Conservation (phyloP, 2,329 filamentous ascomycete species). For the Hymenoscyphus infarciens region DNA sequence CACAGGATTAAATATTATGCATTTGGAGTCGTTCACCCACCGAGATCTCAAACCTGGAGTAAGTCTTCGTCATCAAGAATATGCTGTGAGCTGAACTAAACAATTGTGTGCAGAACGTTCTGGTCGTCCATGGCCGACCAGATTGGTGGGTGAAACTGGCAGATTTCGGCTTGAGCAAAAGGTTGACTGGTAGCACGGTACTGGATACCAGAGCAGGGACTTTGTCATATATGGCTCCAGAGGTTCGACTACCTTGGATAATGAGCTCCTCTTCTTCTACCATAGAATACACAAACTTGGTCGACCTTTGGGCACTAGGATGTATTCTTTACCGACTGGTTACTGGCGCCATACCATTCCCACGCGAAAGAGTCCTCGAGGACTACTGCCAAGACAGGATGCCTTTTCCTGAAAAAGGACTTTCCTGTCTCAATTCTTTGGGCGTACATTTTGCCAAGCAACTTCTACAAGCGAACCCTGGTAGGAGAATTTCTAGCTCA, state of each 20-base stretch:
- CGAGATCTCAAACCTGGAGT: background rate
- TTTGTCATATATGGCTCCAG: background rate
- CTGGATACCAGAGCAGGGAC: background rate
- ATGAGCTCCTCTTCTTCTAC: background rate
- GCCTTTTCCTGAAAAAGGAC: background rate
- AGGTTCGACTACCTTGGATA: too few species aligned
- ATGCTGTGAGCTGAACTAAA: too few species aligned
- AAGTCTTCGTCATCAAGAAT: too few species aligned
- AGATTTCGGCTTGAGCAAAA: background rate
- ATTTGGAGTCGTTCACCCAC: background rate
- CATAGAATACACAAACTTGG: background rate
- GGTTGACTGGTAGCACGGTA: background rate
- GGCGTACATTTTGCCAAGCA: background rate
- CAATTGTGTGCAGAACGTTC: background rate
- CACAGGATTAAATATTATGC: background rate
- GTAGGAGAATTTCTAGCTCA: background rate
- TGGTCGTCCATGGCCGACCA: background rate
- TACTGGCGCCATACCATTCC: background rate
- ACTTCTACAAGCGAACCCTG: background rate
- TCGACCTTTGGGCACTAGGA: background rate
- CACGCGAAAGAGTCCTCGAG: background rate
- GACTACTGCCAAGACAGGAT: background rate
- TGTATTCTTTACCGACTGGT: background rate
- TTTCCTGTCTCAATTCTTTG: background rate
- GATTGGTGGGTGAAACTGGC: background rate